phyloP scores from a whole-genome alignment of 2,329 filamentous ascomycete genomes.

The Endocalyx cinctus region DNA sequence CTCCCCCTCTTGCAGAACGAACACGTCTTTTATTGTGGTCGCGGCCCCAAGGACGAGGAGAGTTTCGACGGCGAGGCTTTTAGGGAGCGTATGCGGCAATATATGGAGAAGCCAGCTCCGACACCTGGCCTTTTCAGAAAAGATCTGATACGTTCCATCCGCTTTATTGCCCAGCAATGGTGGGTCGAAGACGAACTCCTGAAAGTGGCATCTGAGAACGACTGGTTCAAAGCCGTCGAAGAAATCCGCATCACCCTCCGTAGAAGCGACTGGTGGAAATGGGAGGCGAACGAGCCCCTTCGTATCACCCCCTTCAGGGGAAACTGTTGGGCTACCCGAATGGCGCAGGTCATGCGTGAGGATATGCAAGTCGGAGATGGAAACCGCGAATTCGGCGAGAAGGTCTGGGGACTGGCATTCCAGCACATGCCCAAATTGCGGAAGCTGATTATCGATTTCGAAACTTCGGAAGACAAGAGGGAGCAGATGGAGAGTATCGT shows the following conservation, averaged over 20 bases:
- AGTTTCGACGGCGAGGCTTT: slow-evolving; percentile 9
- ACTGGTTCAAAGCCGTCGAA: slow-evolving; percentile 18
- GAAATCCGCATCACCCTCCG: slow-evolving; percentile 28
- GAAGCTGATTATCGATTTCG: slow-evolving; percentile 19
- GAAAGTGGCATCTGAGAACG: slow-evolving; percentile 1
- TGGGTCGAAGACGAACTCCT: slow-evolving; percentile 19
- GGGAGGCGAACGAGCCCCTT: slow-evolving; percentile 25
- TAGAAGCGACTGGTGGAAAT: slow-evolving; percentile 31
- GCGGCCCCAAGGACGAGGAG: slow-evolving; percentile 6
- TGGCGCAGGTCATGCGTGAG: slow-evolving; percentile 6
- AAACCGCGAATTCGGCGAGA: slow-evolving; percentile 6
- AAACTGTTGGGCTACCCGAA: slow-evolving; percentile 2
- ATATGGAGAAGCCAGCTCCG: slow-evolving; percentile 7
- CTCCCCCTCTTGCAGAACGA: slow-evolving; percentile 25
- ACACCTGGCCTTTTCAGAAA: slow-evolving; percentile 3
- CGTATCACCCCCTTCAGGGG: slow-evolving; percentile 19
- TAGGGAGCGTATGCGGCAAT: slow-evolving; percentile 16
- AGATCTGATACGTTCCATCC: slow-evolving; percentile 12
- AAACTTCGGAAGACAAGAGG: slow-evolving; percentile 14
- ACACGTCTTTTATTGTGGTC: slow-evolving; percentile 23
- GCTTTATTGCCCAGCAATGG: slow-evolving; percentile 16
- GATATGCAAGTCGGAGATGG: slow-evolving; percentile 11
- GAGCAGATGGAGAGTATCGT: slow-evolving; percentile 14
- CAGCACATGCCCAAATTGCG: slow-evolving; percentile 13
- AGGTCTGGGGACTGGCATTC: slow-evolving; percentile 16